These are phyloP conservation scores for Podospora conica DNA, from an alignment of 495 filamentous ascomycete species.

Conservation along the genomic window DNA sequence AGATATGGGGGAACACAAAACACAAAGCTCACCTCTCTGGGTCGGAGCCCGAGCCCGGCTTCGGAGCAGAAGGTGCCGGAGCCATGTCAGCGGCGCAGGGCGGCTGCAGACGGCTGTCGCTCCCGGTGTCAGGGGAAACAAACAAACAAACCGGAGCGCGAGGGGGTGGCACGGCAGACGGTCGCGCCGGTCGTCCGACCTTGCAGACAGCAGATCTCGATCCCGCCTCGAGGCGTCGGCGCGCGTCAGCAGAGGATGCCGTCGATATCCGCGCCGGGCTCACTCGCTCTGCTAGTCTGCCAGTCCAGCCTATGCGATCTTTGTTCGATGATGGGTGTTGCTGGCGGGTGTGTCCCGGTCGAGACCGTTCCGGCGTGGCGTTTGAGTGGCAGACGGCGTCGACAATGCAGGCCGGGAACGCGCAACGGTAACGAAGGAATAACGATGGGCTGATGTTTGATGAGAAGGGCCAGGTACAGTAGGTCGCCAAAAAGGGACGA, in stretches of 20 bases:
- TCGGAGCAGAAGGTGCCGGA: background rate
- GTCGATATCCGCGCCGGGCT: background rate
- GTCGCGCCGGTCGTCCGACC: background rate
- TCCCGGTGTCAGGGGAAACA: background rate
- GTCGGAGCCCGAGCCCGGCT: constrained; percentile 17
- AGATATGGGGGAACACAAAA: background rate
- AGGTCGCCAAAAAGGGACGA: background rate
- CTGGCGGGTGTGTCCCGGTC: background rate
- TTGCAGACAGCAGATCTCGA: background rate
- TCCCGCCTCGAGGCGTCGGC: background rate
- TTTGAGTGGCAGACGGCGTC: background rate
- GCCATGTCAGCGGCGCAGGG: constrained; percentile 13
- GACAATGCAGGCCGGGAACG: background rate
- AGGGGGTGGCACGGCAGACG: background rate
- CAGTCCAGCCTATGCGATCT: background rate
- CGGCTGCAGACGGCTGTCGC: constrained; percentile 4
- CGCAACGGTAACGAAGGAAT: background rate
- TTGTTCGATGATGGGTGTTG: background rate
- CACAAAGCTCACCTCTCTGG: constrained; percentile 19
- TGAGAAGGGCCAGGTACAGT: background rate
- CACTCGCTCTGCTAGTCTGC: background rate
- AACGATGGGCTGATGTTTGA: background rate
- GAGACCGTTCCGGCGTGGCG: background rate
- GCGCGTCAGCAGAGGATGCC: background rate
- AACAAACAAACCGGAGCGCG: background rate